phyloP scores from a whole-genome alignment of 2,329 filamentous ascomycete genomes.

The Verticillium klebahnii region DNA sequence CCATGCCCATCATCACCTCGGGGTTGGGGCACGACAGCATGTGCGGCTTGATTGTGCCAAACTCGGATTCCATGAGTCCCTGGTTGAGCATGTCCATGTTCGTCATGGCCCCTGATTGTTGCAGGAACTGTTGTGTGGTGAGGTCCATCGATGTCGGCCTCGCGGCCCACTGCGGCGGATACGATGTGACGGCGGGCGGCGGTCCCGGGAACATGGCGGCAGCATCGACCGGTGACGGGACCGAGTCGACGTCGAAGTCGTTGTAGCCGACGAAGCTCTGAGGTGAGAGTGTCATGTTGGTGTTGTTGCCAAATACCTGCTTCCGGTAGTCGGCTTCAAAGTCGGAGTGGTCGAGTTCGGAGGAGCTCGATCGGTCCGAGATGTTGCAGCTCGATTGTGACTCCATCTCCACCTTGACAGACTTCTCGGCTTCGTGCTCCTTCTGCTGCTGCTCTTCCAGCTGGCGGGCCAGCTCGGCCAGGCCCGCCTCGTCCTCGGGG shows the following conservation, averaged over 20 bases:
- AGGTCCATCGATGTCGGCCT: constrained; percentile 22
- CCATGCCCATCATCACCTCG: constrained; percentile 53
- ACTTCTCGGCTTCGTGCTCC: constrained; percentile 28
- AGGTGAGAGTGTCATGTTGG: constrained; percentile 46
- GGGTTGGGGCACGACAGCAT: constrained; percentile 46
- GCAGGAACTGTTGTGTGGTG: constrained; percentile 36
- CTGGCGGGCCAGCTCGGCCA: constrained; percentile 51
- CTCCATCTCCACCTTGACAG: constrained; percentile 27
- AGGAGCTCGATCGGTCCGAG: constrained; percentile 48
- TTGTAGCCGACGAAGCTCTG: constrained; percentile 43
- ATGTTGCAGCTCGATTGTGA: constrained; percentile 25
- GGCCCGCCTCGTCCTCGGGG: constrained; percentile 56
- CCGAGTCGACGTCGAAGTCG: constrained; percentile 37
- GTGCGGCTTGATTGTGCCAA: constrained; percentile 52
- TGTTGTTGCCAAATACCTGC: constrained; percentile 37
- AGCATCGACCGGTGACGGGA: constrained; percentile 28
- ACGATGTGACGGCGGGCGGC: constrained; percentile 13
- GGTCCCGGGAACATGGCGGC: constrained; percentile 24
- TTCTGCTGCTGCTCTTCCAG: constrained; percentile 43
- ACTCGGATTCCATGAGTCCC: constrained; percentile 46
- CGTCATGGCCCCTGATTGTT: constrained; percentile 30
- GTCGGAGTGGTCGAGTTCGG: constrained; percentile 51
- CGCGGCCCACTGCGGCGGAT: constrained; percentile 15
- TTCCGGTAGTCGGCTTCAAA: constrained; percentile 51
- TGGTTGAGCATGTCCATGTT: constrained; percentile 44